Percentiles rank a stretch among this genome's conserved stretches.
Conservation (phyloP, 2,329 filamentous ascomycete genomes). For the Fusarium torreyae region DNA sequence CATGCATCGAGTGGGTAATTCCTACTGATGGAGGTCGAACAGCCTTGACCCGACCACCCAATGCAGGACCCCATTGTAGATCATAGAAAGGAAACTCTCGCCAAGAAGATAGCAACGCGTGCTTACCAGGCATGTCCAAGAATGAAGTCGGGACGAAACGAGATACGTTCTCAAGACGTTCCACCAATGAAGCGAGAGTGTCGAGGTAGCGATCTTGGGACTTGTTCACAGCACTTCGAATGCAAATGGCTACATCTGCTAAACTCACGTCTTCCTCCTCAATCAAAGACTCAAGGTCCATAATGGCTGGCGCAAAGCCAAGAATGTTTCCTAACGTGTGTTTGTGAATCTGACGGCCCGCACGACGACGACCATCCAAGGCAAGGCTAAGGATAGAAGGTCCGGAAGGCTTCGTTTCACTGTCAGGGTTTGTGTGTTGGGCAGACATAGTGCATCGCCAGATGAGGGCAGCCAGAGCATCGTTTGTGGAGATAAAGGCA, state of each 20-base stretch:
- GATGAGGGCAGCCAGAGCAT: constrained; percentile 21
- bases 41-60: constrained; percentile 1
- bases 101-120: constrained; percentile 19
- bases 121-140: constrained; percentile 21
- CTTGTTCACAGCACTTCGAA: constrained; percentile 19
- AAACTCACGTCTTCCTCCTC: not conserved
- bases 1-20: constrained; percentile 22
- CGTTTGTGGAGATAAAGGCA: constrained; percentile 15
- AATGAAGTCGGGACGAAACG: constrained; percentile 9
- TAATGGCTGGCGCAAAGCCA: constrained; percentile 12
- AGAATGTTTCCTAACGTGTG: constrained; percentile 19
- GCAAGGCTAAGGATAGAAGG: constrained; percentile 19
- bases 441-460: constrained; percentile 26
- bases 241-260: constrained; percentile 14
- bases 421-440: constrained; percentile 2
- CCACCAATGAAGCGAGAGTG: constrained; percentile 1
- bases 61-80: constrained; percentile 16
- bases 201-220: constrained; percentile 9
- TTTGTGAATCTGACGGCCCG: constrained; percentile 15
- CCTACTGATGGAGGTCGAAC: constrained; percentile 10
- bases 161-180: constrained; percentile 1
- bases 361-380: constrained; percentile 18
- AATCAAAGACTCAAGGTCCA: constrained; percentile 18
- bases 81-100: constrained; percentile 28
- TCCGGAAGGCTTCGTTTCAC: not conserved